Percentiles rank a stretch among this genome's conserved stretches.
Conservation (phyloP, 257 asterid species). For the Nicotiana noctiflora region DNA sequence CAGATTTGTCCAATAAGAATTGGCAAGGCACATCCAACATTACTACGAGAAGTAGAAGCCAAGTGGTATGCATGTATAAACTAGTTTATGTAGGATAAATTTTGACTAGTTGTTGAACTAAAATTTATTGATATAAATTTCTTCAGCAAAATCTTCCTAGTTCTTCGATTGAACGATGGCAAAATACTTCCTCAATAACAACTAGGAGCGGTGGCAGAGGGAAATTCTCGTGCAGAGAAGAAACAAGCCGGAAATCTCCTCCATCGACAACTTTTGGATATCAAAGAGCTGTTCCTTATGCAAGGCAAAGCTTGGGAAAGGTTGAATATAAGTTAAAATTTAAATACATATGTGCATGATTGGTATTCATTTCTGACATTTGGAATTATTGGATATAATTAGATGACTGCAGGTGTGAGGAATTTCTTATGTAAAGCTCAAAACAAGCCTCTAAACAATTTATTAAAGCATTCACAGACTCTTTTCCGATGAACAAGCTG, state of each 20-base stretch:
- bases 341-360: background rate
- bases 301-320: constrained; percentile 61
- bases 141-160: constrained; percentile 27
- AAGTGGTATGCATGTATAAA: constrained; percentile 27
- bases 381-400: background rate
- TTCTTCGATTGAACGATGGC: constrained; percentile 20
- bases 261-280: constrained; percentile 36
- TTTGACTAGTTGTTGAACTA: background rate
- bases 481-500: constrained; percentile 32
- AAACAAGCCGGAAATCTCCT: constrained; percentile 61
- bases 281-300: constrained; percentile 63
- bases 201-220: constrained; percentile 28
- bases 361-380: background rate
- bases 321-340: constrained; percentile 18
- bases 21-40: constrained; percentile 32
- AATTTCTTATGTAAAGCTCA: constrained; percentile 39
- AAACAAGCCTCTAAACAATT: constrained; percentile 36
- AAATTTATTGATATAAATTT: background rate
- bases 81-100: background rate
- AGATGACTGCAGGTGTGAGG: constrained; percentile 53
- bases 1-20: constrained; percentile 35
- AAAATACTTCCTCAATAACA: constrained; percentile 15
- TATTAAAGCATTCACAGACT: constrained; percentile 51
- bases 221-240: constrained; percentile 33
- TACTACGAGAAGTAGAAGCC: constrained; percentile 73